Base-by-base conservation (phyloP, 106 monocot species). In the Iris macrosiphon region DNA sequence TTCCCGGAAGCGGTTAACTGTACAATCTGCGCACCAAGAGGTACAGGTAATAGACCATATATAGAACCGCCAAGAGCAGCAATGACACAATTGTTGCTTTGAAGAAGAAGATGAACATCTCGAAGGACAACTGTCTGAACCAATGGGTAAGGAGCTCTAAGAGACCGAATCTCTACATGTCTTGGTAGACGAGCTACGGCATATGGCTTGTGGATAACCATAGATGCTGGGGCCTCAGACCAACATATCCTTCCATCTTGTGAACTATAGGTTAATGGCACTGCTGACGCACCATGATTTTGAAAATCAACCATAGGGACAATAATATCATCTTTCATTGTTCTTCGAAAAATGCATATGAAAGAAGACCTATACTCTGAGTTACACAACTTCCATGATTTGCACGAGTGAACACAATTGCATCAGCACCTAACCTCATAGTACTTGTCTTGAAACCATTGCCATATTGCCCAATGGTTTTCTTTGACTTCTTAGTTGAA, bases 1-100 rank as follows among this genome's bases (percentile, higher is more conserved):
- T 98, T 75, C 33, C 98, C 98, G 42, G 83, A 98, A 78, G 98
- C 98, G 31, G 91, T 91, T 63, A 98, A 67, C 53, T 98, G 98
- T 42, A 98, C 98, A 73, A 98, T 91, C 98, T 98, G 76, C 3
- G 83, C 98, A 73, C 78, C 91, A 73, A 98, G 49, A 66, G 98
- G 91, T 53, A 98, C 98, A 62, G 91, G 83, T 34, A 98, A 60
- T 14, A 98, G 53, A 37, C 90, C 83, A 91, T 81, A 78, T 49
- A 98, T 55, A 55, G 91, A 80, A 77, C 71, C 81, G 38, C 75
- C 70, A 60, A 80, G 60, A 38, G 75, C 72, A 72, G 87, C 91
- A 75, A 98, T 63, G 35, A 80, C 72, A 74, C 64, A 80, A 60
- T 65, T 77, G 49, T 65, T 80, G 63, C 77, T 75, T 73, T 83